phyloP scores from a whole-genome alignment of 2,329 filamentous ascomycete genomes.

The Colletotrichum plurivorum region DNA sequence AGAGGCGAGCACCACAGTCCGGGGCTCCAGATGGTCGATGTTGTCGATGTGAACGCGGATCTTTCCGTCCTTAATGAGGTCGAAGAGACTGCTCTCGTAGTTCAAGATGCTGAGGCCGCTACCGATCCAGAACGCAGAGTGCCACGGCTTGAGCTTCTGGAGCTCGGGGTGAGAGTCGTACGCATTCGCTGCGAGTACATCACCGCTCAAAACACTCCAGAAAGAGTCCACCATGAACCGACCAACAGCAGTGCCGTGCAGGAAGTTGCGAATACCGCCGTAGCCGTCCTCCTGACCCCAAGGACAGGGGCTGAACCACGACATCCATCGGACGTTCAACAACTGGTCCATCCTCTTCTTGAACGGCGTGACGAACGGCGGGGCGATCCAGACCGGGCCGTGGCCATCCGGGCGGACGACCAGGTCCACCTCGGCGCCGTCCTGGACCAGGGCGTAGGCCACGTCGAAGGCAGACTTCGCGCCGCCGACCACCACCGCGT shows the following conservation, averaged over 20 bases:
- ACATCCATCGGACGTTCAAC: constrained; percentile 66
- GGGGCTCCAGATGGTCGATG: constrained; percentile 55
- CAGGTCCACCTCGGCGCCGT: constrained; percentile 59
- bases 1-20: constrained; percentile 57
- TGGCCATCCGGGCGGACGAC: constrained; percentile 64
- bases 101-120: constrained; percentile 68
- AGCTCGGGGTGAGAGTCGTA: constrained; percentile 60
- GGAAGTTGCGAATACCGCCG: constrained; percentile 59
- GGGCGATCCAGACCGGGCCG: constrained; percentile 69
- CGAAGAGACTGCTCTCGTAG: constrained; percentile 64
- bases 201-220: constrained; percentile 63
- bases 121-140: constrained; percentile 62
- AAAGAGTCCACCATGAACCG: constrained; percentile 62
- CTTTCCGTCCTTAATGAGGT: constrained; percentile 62
- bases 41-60: constrained; percentile 64
- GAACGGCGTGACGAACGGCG: constrained; percentile 71
- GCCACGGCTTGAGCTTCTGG: constrained; percentile 57
- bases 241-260: constrained; percentile 66
- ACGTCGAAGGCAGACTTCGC: constrained; percentile 72
- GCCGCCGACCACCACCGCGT: constrained; percentile 65
- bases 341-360: constrained; percentile 74
- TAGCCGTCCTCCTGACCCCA: constrained; percentile 72
- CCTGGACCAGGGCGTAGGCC: constrained; percentile 66
- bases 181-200: constrained; percentile 61
- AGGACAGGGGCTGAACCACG: constrained; percentile 76